A percentile compares a stretch with the other conserved stretches of the same genome.
These are phyloP conservation scores for Fusarium sp. DNA, from an alignment of 2,329 filamentous ascomycete species.

Conservation along the genomic window DNA sequence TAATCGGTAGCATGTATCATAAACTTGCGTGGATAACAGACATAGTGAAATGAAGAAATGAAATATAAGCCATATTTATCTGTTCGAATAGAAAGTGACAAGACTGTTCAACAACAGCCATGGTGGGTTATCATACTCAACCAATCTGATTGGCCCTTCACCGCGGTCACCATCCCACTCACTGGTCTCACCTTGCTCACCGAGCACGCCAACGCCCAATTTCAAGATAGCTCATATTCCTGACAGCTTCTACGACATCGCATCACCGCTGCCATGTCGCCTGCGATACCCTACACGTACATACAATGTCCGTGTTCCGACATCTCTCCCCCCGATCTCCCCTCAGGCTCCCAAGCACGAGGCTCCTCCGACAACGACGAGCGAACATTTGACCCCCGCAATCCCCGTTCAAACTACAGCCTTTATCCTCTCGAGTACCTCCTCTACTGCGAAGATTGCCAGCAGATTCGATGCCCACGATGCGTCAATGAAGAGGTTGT, in stretches of 20 bases:
- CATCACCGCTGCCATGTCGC: conserved; percentile 53
- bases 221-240: conserved; percentile 36
- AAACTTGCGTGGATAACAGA: neutral
- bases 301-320: conserved; percentile 73
- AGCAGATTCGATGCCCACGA: conserved; percentile 91
- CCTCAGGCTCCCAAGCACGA: conserved; percentile 43
- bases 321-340: conserved; percentile 48
- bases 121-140: neutral
- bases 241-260: conserved; percentile 22
- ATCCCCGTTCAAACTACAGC: conserved; percentile 86
- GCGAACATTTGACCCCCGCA: conserved; percentile 84
- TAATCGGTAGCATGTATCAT: neutral
- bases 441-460: conserved; percentile 96
- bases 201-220: conserved; percentile 24
- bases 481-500: conserved; percentile 94
- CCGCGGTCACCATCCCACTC: conserved; percentile 7
- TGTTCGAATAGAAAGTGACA: neutral
- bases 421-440: conserved; percentile 93
- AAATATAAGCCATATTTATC: neutral
- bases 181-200: conserved; percentile 26
- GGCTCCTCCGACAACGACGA: conserved; percentile 72
- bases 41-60: neutral
- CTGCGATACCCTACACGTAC: conserved; percentile 69
- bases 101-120: neutral
- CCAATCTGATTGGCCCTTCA: conserved; percentile 26